Conservation (phyloP, 495 filamentous ascomycete species). For the Aspergillus asperescens region DNA sequence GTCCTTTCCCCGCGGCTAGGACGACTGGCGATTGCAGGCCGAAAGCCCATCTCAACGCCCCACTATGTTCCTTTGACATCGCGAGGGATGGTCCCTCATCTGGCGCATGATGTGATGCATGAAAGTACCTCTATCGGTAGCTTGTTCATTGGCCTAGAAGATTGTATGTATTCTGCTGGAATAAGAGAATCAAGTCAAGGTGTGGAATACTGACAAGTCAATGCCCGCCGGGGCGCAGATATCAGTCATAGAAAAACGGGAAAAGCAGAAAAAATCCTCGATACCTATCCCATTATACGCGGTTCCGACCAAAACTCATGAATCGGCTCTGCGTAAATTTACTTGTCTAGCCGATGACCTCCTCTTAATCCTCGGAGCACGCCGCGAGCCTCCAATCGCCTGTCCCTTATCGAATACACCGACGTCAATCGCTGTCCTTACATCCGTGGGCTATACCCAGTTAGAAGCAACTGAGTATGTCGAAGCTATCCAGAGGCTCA, state of each 20-base stretch:
- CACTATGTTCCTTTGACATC: constrained; percentile 75
- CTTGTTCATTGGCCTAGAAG: constrained; percentile 81
- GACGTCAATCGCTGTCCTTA: constrained; percentile 67
- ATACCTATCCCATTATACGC: constrained; percentile 47
- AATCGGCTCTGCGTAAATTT: constrained; percentile 65
- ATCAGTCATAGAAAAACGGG: constrained; percentile 70
- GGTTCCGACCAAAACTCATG: constrained; percentile 31
- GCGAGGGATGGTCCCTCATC: constrained; percentile 76
- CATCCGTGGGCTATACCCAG: constrained; percentile 73
- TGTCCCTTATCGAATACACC: constrained; percentile 70
- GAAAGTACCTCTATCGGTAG: constrained; percentile 60
- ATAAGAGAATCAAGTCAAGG: not conserved
- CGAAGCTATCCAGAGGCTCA: constrained; percentile 52
- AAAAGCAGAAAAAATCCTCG: constrained; percentile 32
- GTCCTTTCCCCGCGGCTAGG: constrained; percentile 54
- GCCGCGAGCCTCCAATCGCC: constrained; percentile 68
- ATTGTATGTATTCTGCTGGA: constrained; percentile 67
- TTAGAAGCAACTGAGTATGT: constrained; percentile 65
- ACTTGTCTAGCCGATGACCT: constrained; percentile 51
- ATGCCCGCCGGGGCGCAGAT: constrained; percentile 32
- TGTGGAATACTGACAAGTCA: constrained; percentile 21
- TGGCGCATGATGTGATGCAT: constrained; percentile 76
- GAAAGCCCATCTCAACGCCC: constrained; percentile 66
- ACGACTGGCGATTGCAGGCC: constrained; percentile 52
- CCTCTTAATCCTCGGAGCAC: constrained; percentile 71